phyloP scores from a whole-genome alignment of 345 rosid genomes.

The Acer campestre region DNA sequence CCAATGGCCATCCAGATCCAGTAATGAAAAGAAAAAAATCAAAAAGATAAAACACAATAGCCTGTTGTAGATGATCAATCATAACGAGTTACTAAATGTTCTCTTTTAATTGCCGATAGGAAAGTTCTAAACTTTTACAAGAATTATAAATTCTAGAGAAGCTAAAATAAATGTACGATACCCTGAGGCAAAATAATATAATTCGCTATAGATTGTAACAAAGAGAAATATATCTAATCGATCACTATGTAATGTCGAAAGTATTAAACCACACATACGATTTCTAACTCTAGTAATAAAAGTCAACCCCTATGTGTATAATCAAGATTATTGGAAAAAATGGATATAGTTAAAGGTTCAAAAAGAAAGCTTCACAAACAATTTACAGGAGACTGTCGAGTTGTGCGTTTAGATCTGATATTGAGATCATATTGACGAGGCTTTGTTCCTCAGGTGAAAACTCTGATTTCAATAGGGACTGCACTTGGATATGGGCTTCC shows the following conservation, averaged over 20 bases:
- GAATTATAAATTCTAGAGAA: not conserved
- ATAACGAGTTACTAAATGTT: not conserved
- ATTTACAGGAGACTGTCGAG: conserved; percentile 68
- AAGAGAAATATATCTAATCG: not conserved
- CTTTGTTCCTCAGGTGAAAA: conserved; percentile 74
- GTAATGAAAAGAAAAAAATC: too few relatives aligned
- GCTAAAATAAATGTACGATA: not conserved
- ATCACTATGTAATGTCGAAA: not conserved
- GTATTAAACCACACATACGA: not conserved
- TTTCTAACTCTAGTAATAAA: not conserved
- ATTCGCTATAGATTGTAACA: not conserved
- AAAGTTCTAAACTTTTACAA: not conserved
- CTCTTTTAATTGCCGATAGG: not conserved
- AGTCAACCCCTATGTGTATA: not conserved
- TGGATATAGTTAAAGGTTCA: not conserved
- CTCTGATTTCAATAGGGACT: conserved; percentile 66
- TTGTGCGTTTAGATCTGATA: conserved; percentile 67
- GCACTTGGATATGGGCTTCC: conserved; percentile 91
- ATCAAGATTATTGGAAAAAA: not conserved
- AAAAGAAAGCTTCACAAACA: not conserved
- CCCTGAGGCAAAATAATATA: not conserved
- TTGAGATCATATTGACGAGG: conserved; percentile 62
- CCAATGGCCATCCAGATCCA: too few relatives aligned
- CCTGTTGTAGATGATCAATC: not conserved
- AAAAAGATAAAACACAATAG: too few relatives aligned